phyloP scores from a whole-genome alignment of 352 stramenopile genomes.

The Globisporangium sylvaticum region DNA sequence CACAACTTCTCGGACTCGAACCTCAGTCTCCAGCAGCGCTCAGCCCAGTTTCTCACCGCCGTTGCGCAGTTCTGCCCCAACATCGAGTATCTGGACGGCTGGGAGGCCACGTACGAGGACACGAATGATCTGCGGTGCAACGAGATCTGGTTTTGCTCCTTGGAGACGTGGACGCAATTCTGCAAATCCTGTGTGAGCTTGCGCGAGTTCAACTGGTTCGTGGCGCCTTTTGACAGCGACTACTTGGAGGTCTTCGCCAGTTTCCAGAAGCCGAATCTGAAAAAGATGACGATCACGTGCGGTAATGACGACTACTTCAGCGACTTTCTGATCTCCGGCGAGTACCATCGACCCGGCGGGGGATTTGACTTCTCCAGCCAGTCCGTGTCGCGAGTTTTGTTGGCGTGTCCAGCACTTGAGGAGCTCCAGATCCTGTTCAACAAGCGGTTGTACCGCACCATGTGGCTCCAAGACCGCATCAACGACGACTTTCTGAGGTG shows the following conservation, averaged over 20 bases:
- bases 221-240: slow-evolving; percentile 4
- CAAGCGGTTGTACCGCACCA: no score
- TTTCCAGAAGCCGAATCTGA: not conserved
- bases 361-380: slow-evolving; percentile 3
- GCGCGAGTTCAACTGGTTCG: slow-evolving; percentile 18
- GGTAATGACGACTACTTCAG: slow-evolving; percentile 1
- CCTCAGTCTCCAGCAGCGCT: not conserved
- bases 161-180: not conserved
- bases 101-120: slow-evolving; percentile 15
- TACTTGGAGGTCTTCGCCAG: slow-evolving; percentile 1
- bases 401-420: slow-evolving; percentile 12
- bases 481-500: not conserved
- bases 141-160: slow-evolving; percentile 16
- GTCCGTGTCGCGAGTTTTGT: not conserved
- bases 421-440: slow-evolving; percentile 16
- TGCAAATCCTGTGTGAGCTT: slow-evolving; percentile 1
- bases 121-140: slow-evolving; percentile 15
- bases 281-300: slow-evolving; percentile 7
- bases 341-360: not conserved
- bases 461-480: not conserved
- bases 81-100: slow-evolving; percentile 25
- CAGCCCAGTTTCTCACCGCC: slow-evolving; percentile 13
- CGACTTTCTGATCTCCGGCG: slow-evolving; percentile 3
- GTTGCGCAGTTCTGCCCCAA: slow-evolving; percentile 17
- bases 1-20: not conserved